Conservation (phyloP, 805 yeast species). For the Myxozyma monticola region DNA sequence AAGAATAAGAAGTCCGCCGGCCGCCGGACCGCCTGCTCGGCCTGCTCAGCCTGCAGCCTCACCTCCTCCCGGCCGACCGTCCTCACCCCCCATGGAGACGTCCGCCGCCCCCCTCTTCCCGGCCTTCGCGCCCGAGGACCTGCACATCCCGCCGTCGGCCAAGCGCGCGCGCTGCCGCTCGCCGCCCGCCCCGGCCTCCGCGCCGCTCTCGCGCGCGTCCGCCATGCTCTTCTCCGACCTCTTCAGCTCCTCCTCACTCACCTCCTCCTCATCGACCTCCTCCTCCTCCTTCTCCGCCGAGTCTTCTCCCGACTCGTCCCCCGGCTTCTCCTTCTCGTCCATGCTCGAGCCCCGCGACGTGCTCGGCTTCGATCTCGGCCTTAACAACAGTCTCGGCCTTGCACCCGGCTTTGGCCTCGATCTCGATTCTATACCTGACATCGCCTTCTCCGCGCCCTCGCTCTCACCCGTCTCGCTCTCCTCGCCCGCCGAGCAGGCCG, state of each 20-base stretch:
- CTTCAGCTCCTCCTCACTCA: neutral
- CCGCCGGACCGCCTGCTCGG: neutral
- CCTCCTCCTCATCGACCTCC: neutral
- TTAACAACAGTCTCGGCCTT: neutral
- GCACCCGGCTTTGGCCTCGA: neutral
- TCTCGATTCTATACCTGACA: neutral
- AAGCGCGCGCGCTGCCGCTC: slow-evolving; percentile 5
- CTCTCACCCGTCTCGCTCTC: neutral
- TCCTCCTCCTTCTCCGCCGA: slow-evolving; percentile 3
- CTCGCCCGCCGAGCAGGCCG: slow-evolving; percentile 14
- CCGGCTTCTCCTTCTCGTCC: slow-evolving; percentile 1
- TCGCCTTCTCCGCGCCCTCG: neutral
- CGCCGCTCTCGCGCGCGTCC: too few relatives aligned
- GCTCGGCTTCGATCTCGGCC: neutral
- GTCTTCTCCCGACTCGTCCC: neutral
- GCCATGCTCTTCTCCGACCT: neutral
- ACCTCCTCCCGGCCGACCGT: neutral
- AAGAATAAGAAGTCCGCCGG: too few relatives aligned
- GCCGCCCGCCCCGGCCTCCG: slow-evolving; percentile 2
- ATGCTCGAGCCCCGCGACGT: neutral
- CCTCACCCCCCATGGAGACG: neutral
- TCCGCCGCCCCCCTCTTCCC: neutral
- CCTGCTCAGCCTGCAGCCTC: neutral
- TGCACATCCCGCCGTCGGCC: slow-evolving; percentile 2
- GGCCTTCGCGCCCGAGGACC: too few relatives aligned